Percentiles rank a stretch among this genome's conserved stretches.
Evolutionary conservation across 345 rosid species (phyloP).

Genomic region (Salix dunnii): DNA sequence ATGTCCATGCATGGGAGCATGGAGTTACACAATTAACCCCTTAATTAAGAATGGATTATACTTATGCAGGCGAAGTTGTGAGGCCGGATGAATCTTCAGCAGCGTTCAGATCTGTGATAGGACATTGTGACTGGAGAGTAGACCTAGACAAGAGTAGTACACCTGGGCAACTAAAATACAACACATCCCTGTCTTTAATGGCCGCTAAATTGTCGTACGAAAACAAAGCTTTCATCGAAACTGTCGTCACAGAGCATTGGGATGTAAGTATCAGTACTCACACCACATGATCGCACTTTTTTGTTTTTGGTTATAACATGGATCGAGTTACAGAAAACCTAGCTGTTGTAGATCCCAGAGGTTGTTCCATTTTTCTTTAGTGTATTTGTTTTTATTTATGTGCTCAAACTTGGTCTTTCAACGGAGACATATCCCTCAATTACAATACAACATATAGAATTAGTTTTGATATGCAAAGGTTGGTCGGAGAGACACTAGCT

Average conservation of each 20-base stretch:
- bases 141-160: neutral
- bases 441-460: no score
- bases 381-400: no score
- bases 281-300: no score
- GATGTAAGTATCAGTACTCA: neutral
- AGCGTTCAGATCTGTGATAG: conserved; percentile 5
- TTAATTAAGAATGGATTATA: neutral
- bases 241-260: conserved; percentile 15
- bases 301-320: no score
- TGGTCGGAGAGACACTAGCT: no score
- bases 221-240: conserved; percentile 13
- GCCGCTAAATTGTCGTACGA: conserved; percentile 26
- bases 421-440: no score
- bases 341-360: no score
- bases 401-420: no score
- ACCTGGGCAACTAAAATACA: conserved; percentile 10
- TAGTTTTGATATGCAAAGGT: no score
- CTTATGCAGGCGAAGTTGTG: conserved; percentile 9
- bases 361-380: no score
- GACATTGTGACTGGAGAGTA: conserved; percentile 18
- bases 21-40: no score
- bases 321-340: no score
- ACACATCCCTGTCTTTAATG: conserved; percentile 15
- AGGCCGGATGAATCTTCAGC: conserved; percentile 12
- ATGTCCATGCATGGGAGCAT: neutral